Percentiles rank a stretch among this genome's conserved stretches.
phyloP scores from a whole-genome alignment of 106 monocot genomes.

The Triglochin maritima region DNA sequence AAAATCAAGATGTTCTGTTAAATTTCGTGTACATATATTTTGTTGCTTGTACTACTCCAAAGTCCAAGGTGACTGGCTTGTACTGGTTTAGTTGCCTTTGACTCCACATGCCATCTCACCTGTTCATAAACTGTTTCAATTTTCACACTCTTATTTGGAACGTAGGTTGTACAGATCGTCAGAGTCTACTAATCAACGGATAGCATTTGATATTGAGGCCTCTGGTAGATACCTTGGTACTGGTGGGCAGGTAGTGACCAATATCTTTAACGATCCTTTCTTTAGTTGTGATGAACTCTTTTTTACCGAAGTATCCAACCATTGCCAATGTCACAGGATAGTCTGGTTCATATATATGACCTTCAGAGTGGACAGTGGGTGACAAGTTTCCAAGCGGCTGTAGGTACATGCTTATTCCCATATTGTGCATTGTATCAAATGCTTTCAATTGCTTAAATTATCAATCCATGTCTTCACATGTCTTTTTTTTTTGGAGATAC shows the following conservation, averaged over 20 bases:
- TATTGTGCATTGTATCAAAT: too few species aligned
- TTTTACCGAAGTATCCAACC: background rate
- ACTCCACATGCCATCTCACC: background rate
- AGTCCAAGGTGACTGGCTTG: background rate
- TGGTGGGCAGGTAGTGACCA: conserved; percentile 65
- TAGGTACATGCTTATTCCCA: conserved; percentile 33
- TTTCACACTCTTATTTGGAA: background rate
- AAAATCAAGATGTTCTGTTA: background rate
- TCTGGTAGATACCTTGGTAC: conserved; percentile 86
- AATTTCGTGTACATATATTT: background rate
- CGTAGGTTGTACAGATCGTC: conserved; percentile 79
- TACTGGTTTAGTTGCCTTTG: background rate
- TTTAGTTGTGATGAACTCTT: background rate
- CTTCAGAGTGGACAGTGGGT: conserved; percentile 87
- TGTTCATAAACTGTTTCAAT: too few species aligned
- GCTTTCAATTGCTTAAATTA: too few species aligned
- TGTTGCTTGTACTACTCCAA: background rate
- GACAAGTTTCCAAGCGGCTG: conserved; percentile 66
- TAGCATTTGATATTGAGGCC: conserved; percentile 95
- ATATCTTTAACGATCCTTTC: background rate
- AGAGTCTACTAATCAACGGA: conserved; percentile 85
- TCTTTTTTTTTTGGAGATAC: conserved; percentile 43
- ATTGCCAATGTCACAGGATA: conserved; percentile 41
- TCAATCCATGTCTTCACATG: background rate
- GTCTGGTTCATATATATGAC: conserved; percentile 86